A percentile compares a stretch with the other conserved stretches of the same genome.
Conservation (phyloP, 192 early-diverging fungal genomes). For the Coemansia sp. region DNA sequence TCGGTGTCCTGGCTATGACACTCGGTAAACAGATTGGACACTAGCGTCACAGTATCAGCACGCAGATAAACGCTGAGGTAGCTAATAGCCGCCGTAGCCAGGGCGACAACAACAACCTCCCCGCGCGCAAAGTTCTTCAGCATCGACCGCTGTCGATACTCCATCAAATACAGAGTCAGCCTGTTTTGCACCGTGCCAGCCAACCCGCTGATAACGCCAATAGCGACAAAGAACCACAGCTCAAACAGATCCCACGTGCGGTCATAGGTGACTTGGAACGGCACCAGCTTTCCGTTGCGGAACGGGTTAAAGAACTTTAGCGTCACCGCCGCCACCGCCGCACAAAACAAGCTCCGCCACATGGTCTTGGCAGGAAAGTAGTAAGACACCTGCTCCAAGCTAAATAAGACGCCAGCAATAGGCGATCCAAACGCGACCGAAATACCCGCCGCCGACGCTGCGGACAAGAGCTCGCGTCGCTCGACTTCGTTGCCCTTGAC, state of each 20-base stretch:
- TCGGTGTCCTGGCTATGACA: conserved; percentile 45
- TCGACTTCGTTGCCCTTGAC: conserved; percentile 83
- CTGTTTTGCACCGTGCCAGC: conserved; percentile 41
- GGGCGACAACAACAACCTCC: conserved; percentile 53
- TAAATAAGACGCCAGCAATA: conserved; percentile 79
- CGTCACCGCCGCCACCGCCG: conserved; percentile 82
- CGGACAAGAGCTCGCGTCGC: conserved; percentile 78
- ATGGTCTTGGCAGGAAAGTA: conserved; percentile 92
- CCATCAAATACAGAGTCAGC: conserved; percentile 37
- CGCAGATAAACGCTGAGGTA: conserved; percentile 52
- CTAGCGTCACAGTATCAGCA: conserved; percentile 54
- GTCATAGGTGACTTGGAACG: conserved; percentile 87
- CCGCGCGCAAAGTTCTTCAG: conserved; percentile 49
- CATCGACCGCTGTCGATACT: conserved; percentile 38
- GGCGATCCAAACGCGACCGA: conserved; percentile 97
- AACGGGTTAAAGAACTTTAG: conserved; percentile 83
- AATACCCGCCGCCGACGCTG: conserved; percentile 92
- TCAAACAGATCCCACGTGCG: conserved; percentile 92
- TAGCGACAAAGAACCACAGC: conserved; percentile 76
- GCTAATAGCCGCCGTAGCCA: conserved; percentile 49
- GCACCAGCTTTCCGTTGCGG: conserved; percentile 77
- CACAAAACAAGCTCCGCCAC: conserved; percentile 93
- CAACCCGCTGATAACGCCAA: conserved; percentile 73
- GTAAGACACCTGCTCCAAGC: conserved; percentile 58
- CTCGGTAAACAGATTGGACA: conserved; percentile 59